phyloP scores from a whole-genome alignment of 169 alveolate genomes.

The Plasmodium vivax region DNA sequence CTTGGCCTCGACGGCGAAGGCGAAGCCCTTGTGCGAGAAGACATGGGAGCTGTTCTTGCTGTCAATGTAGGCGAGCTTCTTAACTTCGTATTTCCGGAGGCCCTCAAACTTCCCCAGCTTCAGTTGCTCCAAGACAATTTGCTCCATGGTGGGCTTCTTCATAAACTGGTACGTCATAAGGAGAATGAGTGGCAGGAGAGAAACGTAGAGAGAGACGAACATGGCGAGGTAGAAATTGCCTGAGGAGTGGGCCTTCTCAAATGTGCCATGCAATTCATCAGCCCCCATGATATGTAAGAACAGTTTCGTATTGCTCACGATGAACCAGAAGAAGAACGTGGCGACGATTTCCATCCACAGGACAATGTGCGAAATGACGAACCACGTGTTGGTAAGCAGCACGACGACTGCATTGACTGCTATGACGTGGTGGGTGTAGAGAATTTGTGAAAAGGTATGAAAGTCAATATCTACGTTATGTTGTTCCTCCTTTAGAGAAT shows the following conservation, averaged over 20 bases:
- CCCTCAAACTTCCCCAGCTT: constrained; percentile 80
- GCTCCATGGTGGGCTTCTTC: constrained; percentile 82
- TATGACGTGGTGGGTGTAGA: constrained; percentile 79
- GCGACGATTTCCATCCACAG: constrained; percentile 75
- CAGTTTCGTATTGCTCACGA: constrained; percentile 74
- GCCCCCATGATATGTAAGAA: constrained; percentile 80
- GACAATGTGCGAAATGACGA: constrained; percentile 68
- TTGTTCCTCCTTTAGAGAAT: constrained; percentile 22
- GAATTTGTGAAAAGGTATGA: constrained; percentile 79
- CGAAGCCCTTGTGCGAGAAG: constrained; percentile 73
- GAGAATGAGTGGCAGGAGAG: constrained; percentile 78
- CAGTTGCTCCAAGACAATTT: constrained; percentile 77
- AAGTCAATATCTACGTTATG: constrained; percentile 75
- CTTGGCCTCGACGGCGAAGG: constrained; percentile 80
- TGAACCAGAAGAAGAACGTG: constrained; percentile 76
- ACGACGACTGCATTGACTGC: constrained; percentile 81
- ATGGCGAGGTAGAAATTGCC: constrained; percentile 74
- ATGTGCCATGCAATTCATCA: constrained; percentile 81
- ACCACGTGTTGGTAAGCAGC: constrained; percentile 80
- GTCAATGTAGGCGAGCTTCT: constrained; percentile 77
- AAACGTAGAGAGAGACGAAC: constrained; percentile 62
- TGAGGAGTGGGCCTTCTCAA: constrained; percentile 76
- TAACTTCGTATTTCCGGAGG: constrained; percentile 26
- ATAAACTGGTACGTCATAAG: constrained; percentile 74
- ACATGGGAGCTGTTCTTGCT: constrained; percentile 26